A percentile compares a stretch with the other conserved stretches of the same genome.
Conservation (phyloP, 2,329 filamentous ascomycete genomes). For the Microdochium trichocladiopsis region DNA sequence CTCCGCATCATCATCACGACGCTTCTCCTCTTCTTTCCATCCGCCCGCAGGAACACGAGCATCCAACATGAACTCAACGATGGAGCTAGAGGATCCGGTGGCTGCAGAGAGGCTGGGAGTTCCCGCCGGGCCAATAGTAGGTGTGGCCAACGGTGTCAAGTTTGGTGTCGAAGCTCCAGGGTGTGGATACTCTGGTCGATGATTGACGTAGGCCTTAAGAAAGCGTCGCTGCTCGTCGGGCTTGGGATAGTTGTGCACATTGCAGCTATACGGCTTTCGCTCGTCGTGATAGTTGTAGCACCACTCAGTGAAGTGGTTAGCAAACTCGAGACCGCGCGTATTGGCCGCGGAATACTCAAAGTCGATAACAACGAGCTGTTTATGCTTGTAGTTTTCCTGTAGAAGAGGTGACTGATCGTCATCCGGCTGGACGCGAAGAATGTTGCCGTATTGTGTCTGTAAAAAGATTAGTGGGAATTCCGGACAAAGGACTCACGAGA, state of each 20-base stretch:
- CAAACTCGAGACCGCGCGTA: conserved; percentile 79
- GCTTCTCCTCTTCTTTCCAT: conserved; percentile 54
- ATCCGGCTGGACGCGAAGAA: conserved; percentile 64
- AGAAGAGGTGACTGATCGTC: conserved; percentile 79
- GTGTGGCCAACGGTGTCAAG: conserved; percentile 35
- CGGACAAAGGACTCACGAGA: neutral
- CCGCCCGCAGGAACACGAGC: conserved; percentile 50
- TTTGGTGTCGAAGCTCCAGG: conserved; percentile 42
- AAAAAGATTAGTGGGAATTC: conserved; percentile 3
- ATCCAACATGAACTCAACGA: conserved; percentile 76
- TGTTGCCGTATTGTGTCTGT: conserved; percentile 97
- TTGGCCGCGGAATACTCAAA: conserved; percentile 97
- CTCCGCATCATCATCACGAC: conserved; percentile 58
- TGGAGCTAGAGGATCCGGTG: conserved; percentile 38
- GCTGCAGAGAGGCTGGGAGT: conserved; percentile 28
- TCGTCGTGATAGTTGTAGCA: conserved; percentile 92
- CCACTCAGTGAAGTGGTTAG: conserved; percentile 98
- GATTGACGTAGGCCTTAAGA: conserved; percentile 78
- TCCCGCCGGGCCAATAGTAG: conserved; percentile 14
- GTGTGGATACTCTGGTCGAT: conserved; percentile 61
- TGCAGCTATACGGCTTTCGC: conserved; percentile 57
- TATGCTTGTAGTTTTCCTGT: conserved; percentile 86
- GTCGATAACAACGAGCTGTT: conserved; percentile 93
- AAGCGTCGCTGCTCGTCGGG: conserved; percentile 78
- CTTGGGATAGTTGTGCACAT: conserved; percentile 65